Evolutionary conservation across 2,329 filamentous ascomycete genomes (phyloP).

Genomic region (Aspergillus sp.): DNA sequence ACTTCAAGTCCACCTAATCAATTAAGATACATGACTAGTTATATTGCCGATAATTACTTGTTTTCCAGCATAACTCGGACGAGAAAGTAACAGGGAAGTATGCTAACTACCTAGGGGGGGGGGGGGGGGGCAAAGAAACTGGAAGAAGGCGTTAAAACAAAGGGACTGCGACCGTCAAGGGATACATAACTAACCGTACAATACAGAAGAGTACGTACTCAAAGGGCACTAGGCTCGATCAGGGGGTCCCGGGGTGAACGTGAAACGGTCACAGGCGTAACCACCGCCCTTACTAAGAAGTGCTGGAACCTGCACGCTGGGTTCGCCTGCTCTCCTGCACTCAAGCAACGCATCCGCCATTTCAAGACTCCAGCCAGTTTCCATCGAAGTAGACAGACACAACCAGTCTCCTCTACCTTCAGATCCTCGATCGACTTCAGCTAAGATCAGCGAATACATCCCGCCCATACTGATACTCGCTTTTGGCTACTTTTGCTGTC

Average conservation of each 20-base stretch:
- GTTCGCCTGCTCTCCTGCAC: conserved; percentile 30
- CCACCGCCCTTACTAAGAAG: neutral
- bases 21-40: no score
- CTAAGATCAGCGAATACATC: neutral
- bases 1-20: no score
- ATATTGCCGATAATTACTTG: no score
- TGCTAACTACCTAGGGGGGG: no score
- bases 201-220: no score
- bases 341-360: conserved; percentile 28
- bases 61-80: no score
- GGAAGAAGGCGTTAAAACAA: no score
- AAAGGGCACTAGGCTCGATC: conserved; percentile 15
- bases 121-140: no score
- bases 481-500: conserved; percentile 5
- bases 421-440: neutral
- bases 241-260: conserved; percentile 14
- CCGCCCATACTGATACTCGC: neutral
- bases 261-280: conserved; percentile 23
- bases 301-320: conserved; percentile 24
- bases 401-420: conserved; percentile 18
- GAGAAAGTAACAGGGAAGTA: no score
- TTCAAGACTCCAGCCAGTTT: conserved; percentile 24
- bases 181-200: no score
- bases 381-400: conserved; percentile 20
- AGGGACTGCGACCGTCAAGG: no score